Evolutionary conservation across 1,139 yeast genomes (phyloP).

Genomic region (Meyerozyma guilliermondii): DNA sequence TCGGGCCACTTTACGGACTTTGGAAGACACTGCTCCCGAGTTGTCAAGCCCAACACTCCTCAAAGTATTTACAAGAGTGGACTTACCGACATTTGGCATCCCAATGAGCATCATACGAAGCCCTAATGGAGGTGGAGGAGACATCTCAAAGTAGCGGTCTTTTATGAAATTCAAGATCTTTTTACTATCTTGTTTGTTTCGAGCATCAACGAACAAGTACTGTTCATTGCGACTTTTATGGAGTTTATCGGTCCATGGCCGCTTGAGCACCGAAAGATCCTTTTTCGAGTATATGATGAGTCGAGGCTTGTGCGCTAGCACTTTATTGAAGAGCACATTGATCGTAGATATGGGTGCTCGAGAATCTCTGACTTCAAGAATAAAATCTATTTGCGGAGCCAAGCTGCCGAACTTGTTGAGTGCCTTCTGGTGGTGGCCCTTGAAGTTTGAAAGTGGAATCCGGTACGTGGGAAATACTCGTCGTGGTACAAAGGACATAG

Average conservation of each 20-base stretch:
- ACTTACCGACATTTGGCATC: constrained; percentile 98
- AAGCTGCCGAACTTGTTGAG: constrained; percentile 62
- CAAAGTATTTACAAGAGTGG: constrained; percentile 77
- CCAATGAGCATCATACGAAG: constrained; percentile 75
- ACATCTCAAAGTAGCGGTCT: constrained; percentile 37
- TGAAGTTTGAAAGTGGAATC: constrained; percentile 71
- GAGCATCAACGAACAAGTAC: constrained; percentile 58
- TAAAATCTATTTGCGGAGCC: constrained; percentile 75
- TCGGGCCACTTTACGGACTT: constrained; percentile 62
- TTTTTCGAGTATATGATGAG: constrained; percentile 65
- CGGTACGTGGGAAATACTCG: constrained; percentile 61
- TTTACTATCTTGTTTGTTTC: constrained; percentile 46
- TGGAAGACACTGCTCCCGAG: constrained; percentile 25
- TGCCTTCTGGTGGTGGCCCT: constrained; percentile 89
- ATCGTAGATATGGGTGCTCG: constrained; percentile 85
- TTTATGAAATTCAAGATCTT: constrained; percentile 47
- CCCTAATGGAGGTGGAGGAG: constrained; percentile 80
- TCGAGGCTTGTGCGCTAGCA: constrained; percentile 54
- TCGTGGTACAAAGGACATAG: constrained; percentile 42
- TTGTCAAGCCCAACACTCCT: constrained; percentile 48
- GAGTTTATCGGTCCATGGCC: constrained; percentile 43
- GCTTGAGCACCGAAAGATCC: constrained; percentile 41
- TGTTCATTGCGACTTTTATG: constrained; percentile 46
- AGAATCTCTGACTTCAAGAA: constrained; percentile 81
- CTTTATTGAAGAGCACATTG: constrained; percentile 72